A percentile compares a stretch with the other conserved stretches of the same genome.
Conservation (phyloP, 495 filamentous ascomycete genomes). For the Penicillium bovifimosum region DNA sequence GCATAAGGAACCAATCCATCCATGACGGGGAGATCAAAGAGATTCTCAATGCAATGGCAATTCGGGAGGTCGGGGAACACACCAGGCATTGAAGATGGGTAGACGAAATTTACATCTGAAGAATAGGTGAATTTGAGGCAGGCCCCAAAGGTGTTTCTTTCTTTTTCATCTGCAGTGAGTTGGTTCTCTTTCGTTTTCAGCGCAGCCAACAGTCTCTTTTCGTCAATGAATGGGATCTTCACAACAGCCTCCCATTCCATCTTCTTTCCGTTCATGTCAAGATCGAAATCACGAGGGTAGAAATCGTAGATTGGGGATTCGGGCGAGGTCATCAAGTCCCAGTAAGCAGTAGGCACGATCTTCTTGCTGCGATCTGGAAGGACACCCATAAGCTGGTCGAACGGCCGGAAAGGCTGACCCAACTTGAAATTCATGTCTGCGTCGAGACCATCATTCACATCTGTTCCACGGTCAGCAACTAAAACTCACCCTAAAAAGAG, state of each 20-base stretch:
- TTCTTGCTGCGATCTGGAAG: slow-evolving; percentile 94
- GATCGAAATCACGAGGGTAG: slow-evolving; percentile 93
- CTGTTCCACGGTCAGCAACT: slow-evolving; percentile 34
- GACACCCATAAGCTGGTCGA: slow-evolving; percentile 97
- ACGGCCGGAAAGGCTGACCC: slow-evolving; percentile 90
- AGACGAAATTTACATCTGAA: slow-evolving; percentile 66
- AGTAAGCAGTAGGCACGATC: slow-evolving; percentile 85
- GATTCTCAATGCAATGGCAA: slow-evolving; percentile 89
- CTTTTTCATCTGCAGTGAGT: slow-evolving; percentile 68
- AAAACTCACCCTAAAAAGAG: not conserved
- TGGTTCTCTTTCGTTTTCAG: slow-evolving; percentile 78
- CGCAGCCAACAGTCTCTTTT: slow-evolving; percentile 72
- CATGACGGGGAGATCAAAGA: slow-evolving; percentile 87
- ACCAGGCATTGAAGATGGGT: slow-evolving; percentile 80
- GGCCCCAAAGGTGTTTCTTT: slow-evolving; percentile 85
- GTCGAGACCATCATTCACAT: slow-evolving; percentile 78
- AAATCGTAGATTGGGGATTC: slow-evolving; percentile 98
- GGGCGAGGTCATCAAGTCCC: slow-evolving; percentile 82
- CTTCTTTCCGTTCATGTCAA: slow-evolving; percentile 99
- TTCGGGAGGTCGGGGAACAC: slow-evolving; percentile 85
- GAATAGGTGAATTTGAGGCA: slow-evolving; percentile 89
- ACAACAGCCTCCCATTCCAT: slow-evolving; percentile 99
- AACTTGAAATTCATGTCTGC: slow-evolving; percentile 89
- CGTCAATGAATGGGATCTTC: slow-evolving; percentile 98
- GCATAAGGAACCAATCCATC: slow-evolving; percentile 84